Conservation (phyloP, 2,329 filamentous ascomycete genomes). For the Tolypocladium pustulatum region DNA sequence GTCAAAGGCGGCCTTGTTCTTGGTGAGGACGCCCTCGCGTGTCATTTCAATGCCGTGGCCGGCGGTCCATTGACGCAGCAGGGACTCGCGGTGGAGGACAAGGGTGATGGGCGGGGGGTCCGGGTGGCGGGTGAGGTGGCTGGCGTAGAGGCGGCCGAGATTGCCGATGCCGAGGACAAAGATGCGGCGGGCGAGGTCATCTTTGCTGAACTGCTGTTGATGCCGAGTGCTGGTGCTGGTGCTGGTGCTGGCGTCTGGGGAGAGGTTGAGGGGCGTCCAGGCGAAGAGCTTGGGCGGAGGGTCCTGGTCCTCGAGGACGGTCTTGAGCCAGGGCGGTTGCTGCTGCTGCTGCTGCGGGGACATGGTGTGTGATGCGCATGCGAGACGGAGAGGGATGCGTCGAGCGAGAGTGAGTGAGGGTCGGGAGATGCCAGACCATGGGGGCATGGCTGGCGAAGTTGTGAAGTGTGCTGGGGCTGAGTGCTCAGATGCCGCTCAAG, state of each 20-base stretch:
- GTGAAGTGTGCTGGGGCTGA: not conserved
- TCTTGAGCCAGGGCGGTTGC: constrained; percentile 19
- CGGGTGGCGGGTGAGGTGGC: constrained; percentile 50
- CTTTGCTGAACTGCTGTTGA: not conserved
- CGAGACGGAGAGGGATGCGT: not conserved
- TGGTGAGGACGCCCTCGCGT: constrained; percentile 19
- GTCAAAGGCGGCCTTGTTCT: constrained; percentile 28
- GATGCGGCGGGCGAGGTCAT: constrained; percentile 37
- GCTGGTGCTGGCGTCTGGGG: not conserved
- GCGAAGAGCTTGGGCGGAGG: constrained; percentile 25
- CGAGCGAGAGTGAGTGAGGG: not conserved
- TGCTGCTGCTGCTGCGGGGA: not conserved
- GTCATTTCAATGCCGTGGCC: constrained; percentile 34
- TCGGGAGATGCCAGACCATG: not conserved
- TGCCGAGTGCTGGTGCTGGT: not conserved
- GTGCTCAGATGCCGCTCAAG: not conserved
- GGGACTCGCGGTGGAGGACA: constrained; percentile 54
- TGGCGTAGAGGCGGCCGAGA: constrained; percentile 69
- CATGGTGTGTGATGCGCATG: not conserved
- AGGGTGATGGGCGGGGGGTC: constrained; percentile 66
- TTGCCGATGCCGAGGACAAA: constrained; percentile 75
- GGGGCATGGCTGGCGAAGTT: not conserved
- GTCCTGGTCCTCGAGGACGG: constrained; percentile 13
- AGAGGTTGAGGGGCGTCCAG: constrained; percentile 21
- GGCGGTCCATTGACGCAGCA: constrained; percentile 36